phyloP scores from a whole-genome alignment of 192 early-diverging fungal genomes.

The Chytriomyces sp. region DNA sequence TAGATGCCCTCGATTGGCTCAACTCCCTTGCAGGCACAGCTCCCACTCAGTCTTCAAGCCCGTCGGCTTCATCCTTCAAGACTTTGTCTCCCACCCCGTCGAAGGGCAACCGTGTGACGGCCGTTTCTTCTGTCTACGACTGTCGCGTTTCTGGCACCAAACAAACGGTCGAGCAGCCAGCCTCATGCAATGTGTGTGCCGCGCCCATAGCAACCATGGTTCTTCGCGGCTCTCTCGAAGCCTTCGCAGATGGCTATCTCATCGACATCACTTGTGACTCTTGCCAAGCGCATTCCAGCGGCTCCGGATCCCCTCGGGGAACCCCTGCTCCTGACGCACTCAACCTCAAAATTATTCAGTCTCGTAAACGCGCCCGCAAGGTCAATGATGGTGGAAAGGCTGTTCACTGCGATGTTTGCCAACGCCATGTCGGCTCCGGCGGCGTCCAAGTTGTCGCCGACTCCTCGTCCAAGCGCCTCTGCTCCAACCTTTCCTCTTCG shows the following conservation, averaged over 20 bases:
- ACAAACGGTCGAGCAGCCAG: constrained; percentile 21
- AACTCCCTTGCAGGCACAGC: not conserved
- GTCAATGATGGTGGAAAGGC: constrained; percentile 10
- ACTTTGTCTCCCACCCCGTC: not conserved
- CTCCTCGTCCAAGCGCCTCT: not conserved
- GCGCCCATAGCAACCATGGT: constrained; percentile 26
- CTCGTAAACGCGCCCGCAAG: constrained; percentile 31
- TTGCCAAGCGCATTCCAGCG: not conserved
- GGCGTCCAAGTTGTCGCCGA: constrained; percentile 21
- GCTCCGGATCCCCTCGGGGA: not conserved
- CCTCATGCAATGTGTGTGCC: constrained; percentile 5
- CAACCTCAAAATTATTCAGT: constrained; percentile 20
- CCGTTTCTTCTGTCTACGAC: constrained; percentile 23
- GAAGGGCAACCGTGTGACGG: constrained; percentile 6
- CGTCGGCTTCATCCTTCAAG: too few species aligned
- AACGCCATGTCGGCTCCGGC: constrained; percentile 11
- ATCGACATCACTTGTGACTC: constrained; percentile 19
- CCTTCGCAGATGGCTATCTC: constrained; percentile 8
- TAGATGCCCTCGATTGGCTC: not conserved
- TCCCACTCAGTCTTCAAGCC: not conserved
- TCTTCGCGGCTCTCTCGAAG: constrained; percentile 12
- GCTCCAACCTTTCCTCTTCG: not conserved
- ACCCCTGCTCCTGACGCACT: not conserved
- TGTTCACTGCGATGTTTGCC: constrained; percentile 30
- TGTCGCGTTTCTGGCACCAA: constrained; percentile 6